phyloP scores from a whole-genome alignment of 2,329 filamentous ascomycete species.

The Diatrype stigma region DNA sequence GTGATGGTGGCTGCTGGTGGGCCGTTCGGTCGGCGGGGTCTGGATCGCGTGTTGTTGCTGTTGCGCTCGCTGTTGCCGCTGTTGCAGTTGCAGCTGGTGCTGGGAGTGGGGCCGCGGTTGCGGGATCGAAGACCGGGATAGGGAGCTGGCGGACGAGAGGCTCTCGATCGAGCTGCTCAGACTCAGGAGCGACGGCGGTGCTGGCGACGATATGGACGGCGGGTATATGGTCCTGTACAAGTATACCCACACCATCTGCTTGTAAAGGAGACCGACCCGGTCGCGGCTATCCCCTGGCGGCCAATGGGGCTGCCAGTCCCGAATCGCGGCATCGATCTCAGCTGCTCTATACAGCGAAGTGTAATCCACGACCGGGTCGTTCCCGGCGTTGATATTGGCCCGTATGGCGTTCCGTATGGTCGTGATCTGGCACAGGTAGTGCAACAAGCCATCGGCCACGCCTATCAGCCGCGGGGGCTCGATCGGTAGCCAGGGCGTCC shows the following conservation, averaged over 20 bases:
- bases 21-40: slow-evolving; percentile 15
- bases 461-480: slow-evolving; percentile 63
- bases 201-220: slow-evolving; percentile 30
- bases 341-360: slow-evolving; percentile 67
- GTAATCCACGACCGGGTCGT: slow-evolving; percentile 70
- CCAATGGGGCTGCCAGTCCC: slow-evolving; percentile 67
- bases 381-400: slow-evolving; percentile 55
- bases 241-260: slow-evolving; percentile 64
- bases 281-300: slow-evolving; percentile 53
- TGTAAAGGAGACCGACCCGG: slow-evolving; percentile 54
- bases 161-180: slow-evolving; percentile 8
- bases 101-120: not conserved
- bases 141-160: slow-evolving; percentile 16
- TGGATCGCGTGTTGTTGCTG: slow-evolving; percentile 10
- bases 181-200: slow-evolving; percentile 11
- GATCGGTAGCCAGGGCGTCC: slow-evolving; percentile 38
- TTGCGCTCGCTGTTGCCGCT: too few relatives aligned
- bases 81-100: too few relatives aligned
- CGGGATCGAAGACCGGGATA: slow-evolving; percentile 13
- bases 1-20: slow-evolving; percentile 9
- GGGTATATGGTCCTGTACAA: slow-evolving; percentile 59
- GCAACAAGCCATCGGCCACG: slow-evolving; percentile 77
- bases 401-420: slow-evolving; percentile 72
- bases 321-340: slow-evolving; percentile 70
- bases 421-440: slow-evolving; percentile 74